phyloP scores from a whole-genome alignment of 2,329 filamentous ascomycete genomes.

The Dactylellina cionopaga region DNA sequence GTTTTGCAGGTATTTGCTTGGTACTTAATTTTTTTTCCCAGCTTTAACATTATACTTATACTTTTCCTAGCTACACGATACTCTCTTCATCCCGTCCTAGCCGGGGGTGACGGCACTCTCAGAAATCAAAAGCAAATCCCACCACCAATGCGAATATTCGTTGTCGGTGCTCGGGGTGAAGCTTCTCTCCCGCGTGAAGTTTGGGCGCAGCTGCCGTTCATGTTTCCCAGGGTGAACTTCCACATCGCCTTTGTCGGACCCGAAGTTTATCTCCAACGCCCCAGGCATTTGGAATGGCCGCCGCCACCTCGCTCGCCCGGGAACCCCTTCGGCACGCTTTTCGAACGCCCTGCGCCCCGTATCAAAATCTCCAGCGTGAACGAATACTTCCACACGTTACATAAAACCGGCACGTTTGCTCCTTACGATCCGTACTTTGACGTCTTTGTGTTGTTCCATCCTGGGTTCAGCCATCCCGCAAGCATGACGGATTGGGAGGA shows the following conservation, averaged over 20 bases:
- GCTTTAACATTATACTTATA: neutral
- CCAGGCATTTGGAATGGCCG: constrained; percentile 79
- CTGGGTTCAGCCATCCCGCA: constrained; percentile 91
- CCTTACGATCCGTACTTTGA: constrained; percentile 99
- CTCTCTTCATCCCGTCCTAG: constrained; percentile 85
- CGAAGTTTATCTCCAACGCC: constrained; percentile 93
- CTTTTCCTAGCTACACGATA: constrained; percentile 79
- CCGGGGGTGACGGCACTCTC: constrained; percentile 64
- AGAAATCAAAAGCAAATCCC: constrained; percentile 77
- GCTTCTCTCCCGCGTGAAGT: constrained; percentile 92
- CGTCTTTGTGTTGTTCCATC: constrained; percentile 96
- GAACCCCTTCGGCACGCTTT: constrained; percentile 92
- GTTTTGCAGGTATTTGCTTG: constrained; percentile 78
- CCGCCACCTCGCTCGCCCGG: constrained; percentile 82
- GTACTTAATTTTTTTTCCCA: neutral
- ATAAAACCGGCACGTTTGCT: constrained; percentile 87
- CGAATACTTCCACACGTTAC: constrained; percentile 97
- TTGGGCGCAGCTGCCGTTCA: constrained; percentile 91
- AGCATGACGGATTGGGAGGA: constrained; percentile 93
- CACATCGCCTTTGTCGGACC: constrained; percentile 95
- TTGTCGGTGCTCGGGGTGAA: constrained; percentile 94
- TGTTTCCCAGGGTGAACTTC: constrained; percentile 91
- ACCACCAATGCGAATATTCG: constrained; percentile 89
- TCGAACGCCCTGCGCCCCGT: constrained; percentile 85
- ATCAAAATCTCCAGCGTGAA: constrained; percentile 98